Base-by-base conservation (phyloP, 345 rosid species). In the Nephelium lappaceum region DNA sequence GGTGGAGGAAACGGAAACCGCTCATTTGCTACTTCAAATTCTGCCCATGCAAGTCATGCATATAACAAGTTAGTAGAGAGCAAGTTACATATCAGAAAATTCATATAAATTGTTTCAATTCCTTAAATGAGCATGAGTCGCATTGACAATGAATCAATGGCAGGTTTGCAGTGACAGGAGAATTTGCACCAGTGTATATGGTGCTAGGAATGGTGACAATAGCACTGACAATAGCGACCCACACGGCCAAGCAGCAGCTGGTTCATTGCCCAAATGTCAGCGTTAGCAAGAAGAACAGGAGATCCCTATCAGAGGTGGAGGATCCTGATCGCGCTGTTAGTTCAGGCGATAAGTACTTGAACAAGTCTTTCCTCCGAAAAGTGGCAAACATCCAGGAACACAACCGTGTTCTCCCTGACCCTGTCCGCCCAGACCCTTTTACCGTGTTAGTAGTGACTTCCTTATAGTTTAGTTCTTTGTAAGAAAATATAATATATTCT, bases 251-350 rank as follows among this genome's bases (percentile, higher is more conserved):
- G 71, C 89, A 88, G 63, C 93, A 91, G 69, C 80, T 91, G 23
- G 9, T 65, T 73, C 86, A 87, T 79, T 39, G 76, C 55, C 95
- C 95, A 0, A 71, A 53, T 1, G 88, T 89, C 39, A 69, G 78
- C 47, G 43, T 89, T 11, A 75, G 58, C 72, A 91, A 91, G 86
- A 87, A 84, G 47, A 86, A 83, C 73, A 89, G 95, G 85, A 86
- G 62, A 0, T 81, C 83, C 5, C 43, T 91, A 4, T 75, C 84
- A 0, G 91, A 91, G 72, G 85, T 85, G 4, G 91, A 89, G 45
- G 72, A 81, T 31, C 93, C 93, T 8, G 87, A 89, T 8, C 36
- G 58, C 2, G 82, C 79, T 62, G 72, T 80, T 36, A 65, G 74
- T 11, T 79, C 84, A 0, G 83, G 81, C 6, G 72, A 85, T 14